Conservation (phyloP, 2,329 filamentous ascomycete species). For the Sphaerulina vaccinii region DNA sequence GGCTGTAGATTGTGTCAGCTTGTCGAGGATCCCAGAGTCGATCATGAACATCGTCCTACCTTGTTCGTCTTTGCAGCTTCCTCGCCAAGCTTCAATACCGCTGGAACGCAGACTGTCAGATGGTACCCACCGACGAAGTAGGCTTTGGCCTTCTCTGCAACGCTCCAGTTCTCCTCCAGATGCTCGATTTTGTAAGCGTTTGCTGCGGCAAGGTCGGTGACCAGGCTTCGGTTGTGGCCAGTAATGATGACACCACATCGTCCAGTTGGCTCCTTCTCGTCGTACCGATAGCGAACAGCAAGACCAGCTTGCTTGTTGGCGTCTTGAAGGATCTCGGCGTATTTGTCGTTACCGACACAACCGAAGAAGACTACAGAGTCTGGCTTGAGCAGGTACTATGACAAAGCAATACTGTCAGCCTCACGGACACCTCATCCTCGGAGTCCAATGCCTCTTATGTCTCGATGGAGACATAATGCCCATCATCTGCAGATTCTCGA, state of each 20-base stretch:
- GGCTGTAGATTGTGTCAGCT: constrained; percentile 41
- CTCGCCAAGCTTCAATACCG: constrained; percentile 84
- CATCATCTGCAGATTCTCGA: too few relatives aligned
- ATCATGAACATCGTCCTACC: constrained; percentile 42
- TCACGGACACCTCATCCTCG: background rate
- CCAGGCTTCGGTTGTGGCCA: constrained; percentile 90
- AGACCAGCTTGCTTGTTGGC: constrained; percentile 86
- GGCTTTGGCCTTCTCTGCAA: constrained; percentile 82
- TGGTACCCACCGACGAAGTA: constrained; percentile 97
- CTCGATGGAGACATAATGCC: background rate
- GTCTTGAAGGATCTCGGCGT: constrained; percentile 81
- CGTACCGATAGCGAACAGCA: constrained; percentile 90
- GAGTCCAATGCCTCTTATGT: background rate
- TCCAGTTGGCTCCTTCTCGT: constrained; percentile 79
- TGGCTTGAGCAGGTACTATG: constrained; percentile 79
- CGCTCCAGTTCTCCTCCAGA: constrained; percentile 88
- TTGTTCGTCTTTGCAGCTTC: constrained; percentile 90
- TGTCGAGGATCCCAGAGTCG: constrained; percentile 10
- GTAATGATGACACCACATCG: constrained; percentile 97
- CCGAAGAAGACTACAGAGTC: constrained; percentile 93
- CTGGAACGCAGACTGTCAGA: constrained; percentile 90
- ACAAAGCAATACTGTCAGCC: constrained; percentile 8
- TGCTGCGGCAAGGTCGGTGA: constrained; percentile 91
- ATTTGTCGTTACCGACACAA: constrained; percentile 93
- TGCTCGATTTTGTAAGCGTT: constrained; percentile 97